Base-by-base conservation (phyloP, 2,329 filamentous ascomycete species). In the Microthyrium microscopicum region DNA sequence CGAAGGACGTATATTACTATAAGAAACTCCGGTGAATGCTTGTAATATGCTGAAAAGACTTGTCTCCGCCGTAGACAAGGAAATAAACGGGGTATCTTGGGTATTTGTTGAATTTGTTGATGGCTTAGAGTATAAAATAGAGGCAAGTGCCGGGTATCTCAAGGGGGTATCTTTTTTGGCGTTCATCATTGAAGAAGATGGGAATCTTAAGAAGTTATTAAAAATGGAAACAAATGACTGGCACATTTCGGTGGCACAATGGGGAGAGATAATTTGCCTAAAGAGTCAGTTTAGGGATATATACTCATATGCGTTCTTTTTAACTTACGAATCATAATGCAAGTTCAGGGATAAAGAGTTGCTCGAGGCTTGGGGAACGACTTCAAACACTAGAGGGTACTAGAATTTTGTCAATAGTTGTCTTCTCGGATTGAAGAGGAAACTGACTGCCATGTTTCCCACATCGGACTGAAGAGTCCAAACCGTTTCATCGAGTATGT, bases 391-490 rank as follows among this genome's bases (percentile, higher is more conserved):
- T 20, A 39, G 18, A 24, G 37, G 37, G 13, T 38, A 34, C 36
- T 37, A 16, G 6, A n/a, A 15, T 12, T 15, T 11, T 19, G 18
- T 36, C 26, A 36, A 24, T 21, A 24, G n/a, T 12, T 13, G 20
- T 31, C 9, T 18, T 2, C 6, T 20, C 5, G 13, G 32, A 24
- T 8, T 15, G 13, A 20, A 20, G n/a, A 13, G 13, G n/a, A 6
- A 11, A 53, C 60, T 55, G 36, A 77, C 59, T 50, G 82, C 77
- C 77, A 85, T 85, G 4, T 66, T 58, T 20, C 70, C 66, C 31
- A 56, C 45, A 29, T 73, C 66, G 7, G 61, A 50, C 29, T 63
- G 45, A 18, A 66, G 44, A 15, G 48, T 55, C 68, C 68, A 72
- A 22, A 70, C 56, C 2, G 46, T 41, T n/a, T 50, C 20, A 39